Conservation (phyloP, 768 basidiomycete genomes). For the Termitomyces sp. region DNA sequence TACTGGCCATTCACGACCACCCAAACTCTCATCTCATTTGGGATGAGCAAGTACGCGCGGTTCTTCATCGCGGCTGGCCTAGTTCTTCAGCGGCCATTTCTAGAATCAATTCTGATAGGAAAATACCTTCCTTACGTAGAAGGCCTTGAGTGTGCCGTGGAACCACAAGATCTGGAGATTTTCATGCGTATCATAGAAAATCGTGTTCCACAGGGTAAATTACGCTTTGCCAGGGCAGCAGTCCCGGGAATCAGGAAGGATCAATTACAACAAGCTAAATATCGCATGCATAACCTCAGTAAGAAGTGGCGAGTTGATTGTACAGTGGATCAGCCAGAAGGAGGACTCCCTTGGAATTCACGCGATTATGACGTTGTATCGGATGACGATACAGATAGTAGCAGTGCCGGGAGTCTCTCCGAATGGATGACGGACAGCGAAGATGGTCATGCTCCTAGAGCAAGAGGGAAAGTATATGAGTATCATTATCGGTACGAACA, state of each 20-base stretch:
- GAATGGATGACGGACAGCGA: slow-evolving; percentile 2
- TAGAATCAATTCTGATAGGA: neutral
- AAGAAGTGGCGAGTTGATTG: neutral
- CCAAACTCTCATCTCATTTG: neutral
- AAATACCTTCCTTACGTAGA: neutral
- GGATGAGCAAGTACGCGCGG: neutral
- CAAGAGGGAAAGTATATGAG: neutral
- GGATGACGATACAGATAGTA: slow-evolving; percentile 1
- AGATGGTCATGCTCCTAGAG: neutral
- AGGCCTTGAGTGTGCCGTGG: slow-evolving; percentile 1
- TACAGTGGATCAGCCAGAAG: neutral
- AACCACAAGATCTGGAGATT: neutral
- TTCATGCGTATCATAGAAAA: neutral
- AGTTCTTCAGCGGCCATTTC: neutral
- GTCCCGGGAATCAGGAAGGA: neutral
- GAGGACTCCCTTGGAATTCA: neutral
- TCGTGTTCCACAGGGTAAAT: neutral
- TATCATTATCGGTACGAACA: neutral
- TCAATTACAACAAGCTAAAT: neutral
- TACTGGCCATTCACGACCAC: neutral
- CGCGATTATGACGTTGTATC: neutral
- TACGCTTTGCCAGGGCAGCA: neutral
- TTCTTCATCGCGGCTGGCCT: slow-evolving; percentile 1
- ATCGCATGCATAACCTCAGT: neutral
- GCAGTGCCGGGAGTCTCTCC: neutral